Evolutionary conservation across 768 basidiomycete species (phyloP).

Genomic region (Heimioporus sp.): DNA sequence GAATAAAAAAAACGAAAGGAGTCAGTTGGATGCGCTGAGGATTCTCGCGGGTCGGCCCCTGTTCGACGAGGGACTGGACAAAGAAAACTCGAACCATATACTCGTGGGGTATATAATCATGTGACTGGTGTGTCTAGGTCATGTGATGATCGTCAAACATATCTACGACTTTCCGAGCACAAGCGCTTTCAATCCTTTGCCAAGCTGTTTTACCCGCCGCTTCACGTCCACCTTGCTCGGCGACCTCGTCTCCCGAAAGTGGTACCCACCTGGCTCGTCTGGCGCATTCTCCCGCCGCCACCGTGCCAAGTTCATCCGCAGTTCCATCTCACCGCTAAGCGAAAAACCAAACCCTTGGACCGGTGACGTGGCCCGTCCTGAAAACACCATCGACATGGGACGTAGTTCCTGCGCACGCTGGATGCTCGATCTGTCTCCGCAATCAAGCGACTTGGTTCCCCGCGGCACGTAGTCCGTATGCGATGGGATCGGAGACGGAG

Average conservation of each 20-base stretch:
- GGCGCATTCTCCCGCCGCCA: slow-evolving; percentile 31
- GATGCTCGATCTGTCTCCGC: slow-evolving; percentile 18
- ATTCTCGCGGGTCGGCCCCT: not conserved
- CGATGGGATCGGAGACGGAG: slow-evolving; percentile 26
- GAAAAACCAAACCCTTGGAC: slow-evolving; percentile 42
- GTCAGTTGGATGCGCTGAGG: slow-evolving; percentile 6
- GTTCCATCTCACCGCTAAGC: slow-evolving; percentile 58
- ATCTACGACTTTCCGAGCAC: slow-evolving; percentile 22
- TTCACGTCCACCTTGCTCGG: slow-evolving; percentile 21
- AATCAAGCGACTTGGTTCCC: slow-evolving; percentile 34
- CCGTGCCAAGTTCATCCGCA: slow-evolving; percentile 53
- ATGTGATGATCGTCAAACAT: slow-evolving; percentile 4
- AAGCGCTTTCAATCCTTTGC: slow-evolving; percentile 31
- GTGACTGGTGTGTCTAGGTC: slow-evolving; percentile 2
- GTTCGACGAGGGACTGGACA: too few relatives aligned
- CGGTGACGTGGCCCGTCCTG: slow-evolving; percentile 17
- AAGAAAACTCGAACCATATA: too few relatives aligned
- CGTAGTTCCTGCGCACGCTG: slow-evolving; percentile 19
- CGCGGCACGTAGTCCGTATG: slow-evolving; percentile 22
- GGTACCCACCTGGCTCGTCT: slow-evolving; percentile 30
- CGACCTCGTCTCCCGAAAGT: slow-evolving; percentile 28
- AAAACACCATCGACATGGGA: slow-evolving; percentile 29
- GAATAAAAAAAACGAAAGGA: slow-evolving; percentile 19
- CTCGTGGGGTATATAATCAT: slow-evolving; percentile 5
- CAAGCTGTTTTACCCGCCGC: slow-evolving; percentile 27